A percentile compares a stretch with the other conserved stretches of the same genome.
phyloP scores from a whole-genome alignment of 805 yeast genomes.

The Teunomyces panamensis region DNA sequence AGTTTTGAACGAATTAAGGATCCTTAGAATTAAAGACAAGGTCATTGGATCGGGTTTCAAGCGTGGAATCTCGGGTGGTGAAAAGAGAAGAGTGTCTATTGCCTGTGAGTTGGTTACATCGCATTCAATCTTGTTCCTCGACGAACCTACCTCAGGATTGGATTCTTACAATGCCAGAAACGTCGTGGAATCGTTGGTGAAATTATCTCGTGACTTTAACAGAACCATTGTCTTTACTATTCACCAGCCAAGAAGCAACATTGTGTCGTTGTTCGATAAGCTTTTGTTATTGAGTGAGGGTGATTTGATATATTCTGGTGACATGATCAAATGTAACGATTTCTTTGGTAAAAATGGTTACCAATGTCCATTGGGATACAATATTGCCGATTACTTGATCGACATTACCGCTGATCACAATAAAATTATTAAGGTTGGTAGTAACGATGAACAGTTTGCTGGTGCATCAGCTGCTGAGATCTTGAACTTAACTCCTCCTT shows the following conservation, averaged over 20 bases:
- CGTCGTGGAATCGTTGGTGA: conserved; percentile 80
- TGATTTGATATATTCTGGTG: conserved; percentile 82
- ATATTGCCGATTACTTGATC: conserved; percentile 89
- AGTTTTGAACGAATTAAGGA: conserved; percentile 81
- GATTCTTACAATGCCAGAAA: conserved; percentile 92
- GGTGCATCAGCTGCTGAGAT: conserved; percentile 6
- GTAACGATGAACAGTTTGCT: conserved; percentile 6
- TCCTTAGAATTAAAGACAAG: conserved; percentile 76
- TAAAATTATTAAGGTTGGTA: conserved; percentile 23
- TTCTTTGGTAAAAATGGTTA: conserved; percentile 76
- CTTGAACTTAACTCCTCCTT: conserved; percentile 12
- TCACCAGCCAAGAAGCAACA: conserved; percentile 96
- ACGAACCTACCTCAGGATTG: conserved; percentile 94
- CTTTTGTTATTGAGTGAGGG: conserved; percentile 82
- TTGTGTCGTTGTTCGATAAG: conserved; percentile 86
- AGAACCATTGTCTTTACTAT: conserved; percentile 91
- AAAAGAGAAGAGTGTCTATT: conserved; percentile 85
- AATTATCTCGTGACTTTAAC: conserved; percentile 73
- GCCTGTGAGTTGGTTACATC: conserved; percentile 92
- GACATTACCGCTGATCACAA: conserved; percentile 78
- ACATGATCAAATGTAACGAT: conserved; percentile 68
- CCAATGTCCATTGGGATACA: conserved; percentile 83
- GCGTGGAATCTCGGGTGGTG: conserved; percentile 93
- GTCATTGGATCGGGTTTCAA: conserved; percentile 85
- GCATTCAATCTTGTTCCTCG: conserved; percentile 78